Evolutionary conservation across 139 green algal species (phyloP).

Genomic region (Nannochloris sp.): DNA sequence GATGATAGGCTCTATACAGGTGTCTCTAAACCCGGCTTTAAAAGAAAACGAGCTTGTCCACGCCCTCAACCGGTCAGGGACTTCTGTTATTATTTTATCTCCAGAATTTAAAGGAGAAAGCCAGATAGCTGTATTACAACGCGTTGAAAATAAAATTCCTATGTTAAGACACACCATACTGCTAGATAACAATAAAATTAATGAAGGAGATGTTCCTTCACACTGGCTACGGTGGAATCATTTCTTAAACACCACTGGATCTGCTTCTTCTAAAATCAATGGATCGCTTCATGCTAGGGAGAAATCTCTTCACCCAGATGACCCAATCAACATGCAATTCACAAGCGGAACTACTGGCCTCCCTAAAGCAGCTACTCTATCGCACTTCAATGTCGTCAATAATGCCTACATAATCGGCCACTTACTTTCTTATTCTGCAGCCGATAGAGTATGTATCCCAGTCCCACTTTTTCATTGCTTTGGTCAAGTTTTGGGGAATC

Average conservation of each 20-base stretch:
- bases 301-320: neutral
- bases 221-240: neutral
- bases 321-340: conserved; percentile 32
- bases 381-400: conserved; percentile 29
- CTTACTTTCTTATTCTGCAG: neutral
- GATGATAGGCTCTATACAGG: conserved; percentile 13
- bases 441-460: conserved; percentile 22
- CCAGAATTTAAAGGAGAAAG: conserved; percentile 9
- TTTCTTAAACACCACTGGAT: neutral
- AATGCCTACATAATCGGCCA: conserved; percentile 9
- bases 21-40: conserved; percentile 19
- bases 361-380: conserved; percentile 27
- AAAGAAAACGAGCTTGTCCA: neutral
- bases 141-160: neutral
- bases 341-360: conserved; percentile 22
- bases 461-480: conserved; percentile 37
- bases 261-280: neutral
- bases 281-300: neutral
- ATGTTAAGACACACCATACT: conserved; percentile 11
- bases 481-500: conserved; percentile 7
- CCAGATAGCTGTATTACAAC: neutral
- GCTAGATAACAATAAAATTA: neutral
- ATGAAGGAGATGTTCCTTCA: neutral
- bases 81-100: conserved; percentile 5
- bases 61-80: neutral